A percentile compares a stretch with the other conserved stretches of the same genome.
phyloP scores from a whole-genome alignment of 345 rosid species.

The Gynandropsis gynandra region DNA sequence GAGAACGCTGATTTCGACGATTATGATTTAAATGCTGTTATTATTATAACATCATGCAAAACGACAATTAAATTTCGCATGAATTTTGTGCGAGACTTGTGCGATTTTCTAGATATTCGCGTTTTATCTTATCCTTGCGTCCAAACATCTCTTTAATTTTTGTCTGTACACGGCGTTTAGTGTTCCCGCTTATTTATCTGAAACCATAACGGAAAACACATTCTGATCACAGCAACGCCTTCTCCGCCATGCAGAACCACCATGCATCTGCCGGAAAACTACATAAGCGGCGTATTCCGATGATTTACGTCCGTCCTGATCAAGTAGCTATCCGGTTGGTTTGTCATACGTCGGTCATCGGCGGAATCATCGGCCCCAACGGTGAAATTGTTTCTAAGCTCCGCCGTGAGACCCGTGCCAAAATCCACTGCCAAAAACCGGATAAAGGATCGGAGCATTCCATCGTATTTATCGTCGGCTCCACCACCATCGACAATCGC shows the following conservation, averaged over 20 bases:
- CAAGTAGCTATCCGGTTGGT: constrained; percentile 33
- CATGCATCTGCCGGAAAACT: constrained; percentile 8
- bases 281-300: constrained; percentile 11
- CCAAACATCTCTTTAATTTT: too few species aligned
- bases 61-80: too few species aligned
- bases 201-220: too few species aligned
- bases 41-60: too few species aligned
- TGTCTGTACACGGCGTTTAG: too few species aligned
- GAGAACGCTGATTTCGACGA: too few species aligned
- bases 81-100: too few species aligned
- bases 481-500: constrained; percentile 24
- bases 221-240: background rate
- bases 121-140: too few species aligned
- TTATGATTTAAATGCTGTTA: too few species aligned
- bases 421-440: constrained; percentile 36
- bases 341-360: constrained; percentile 34
- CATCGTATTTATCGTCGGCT: constrained; percentile 37
- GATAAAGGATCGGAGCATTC: constrained; percentile 33
- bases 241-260: constrained; percentile 26
- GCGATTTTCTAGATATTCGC: too few species aligned
- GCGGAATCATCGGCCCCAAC: constrained; percentile 37
- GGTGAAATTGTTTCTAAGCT: constrained; percentile 31
- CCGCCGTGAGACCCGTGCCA: constrained; percentile 29
- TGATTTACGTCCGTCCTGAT: constrained; percentile 20
- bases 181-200: too few species aligned